Percentiles rank a stretch among this genome's conserved stretches.
phyloP scores from a whole-genome alignment of 805 yeast genomes.

The Clavispora vitiphila region DNA sequence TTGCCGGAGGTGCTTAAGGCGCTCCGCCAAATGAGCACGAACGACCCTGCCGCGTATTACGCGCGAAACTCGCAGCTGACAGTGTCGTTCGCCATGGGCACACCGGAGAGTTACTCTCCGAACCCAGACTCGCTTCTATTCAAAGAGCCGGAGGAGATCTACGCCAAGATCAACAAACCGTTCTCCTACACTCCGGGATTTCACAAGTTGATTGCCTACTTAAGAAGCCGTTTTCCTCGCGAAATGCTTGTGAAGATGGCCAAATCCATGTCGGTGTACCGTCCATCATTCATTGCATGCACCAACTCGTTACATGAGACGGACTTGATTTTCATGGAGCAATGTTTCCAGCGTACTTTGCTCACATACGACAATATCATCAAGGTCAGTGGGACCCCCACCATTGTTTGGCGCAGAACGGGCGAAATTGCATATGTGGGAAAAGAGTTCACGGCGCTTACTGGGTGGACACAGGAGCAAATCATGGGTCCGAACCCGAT shows the following conservation, averaged over 20 bases:
- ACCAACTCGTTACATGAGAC: conserved; percentile 84
- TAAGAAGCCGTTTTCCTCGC: conserved; percentile 65
- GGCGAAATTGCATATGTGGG: conserved; percentile 95
- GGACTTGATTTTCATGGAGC: conserved; percentile 92
- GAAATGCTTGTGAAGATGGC: conserved; percentile 76
- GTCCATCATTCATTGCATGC: conserved; percentile 92
- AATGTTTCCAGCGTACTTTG: conserved; percentile 88
- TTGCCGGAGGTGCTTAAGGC: conserved; percentile 34
- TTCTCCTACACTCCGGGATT: conserved; percentile 89
- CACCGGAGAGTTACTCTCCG: conserved; percentile 11
- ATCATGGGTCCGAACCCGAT: conserved; percentile 58
- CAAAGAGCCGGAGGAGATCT: conserved; percentile 73
- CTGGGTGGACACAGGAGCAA: conserved; percentile 82
- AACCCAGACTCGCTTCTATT: conserved; percentile 12
- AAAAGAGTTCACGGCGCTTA: conserved; percentile 83
- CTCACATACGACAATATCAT: conserved; percentile 85
- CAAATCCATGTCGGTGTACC: conserved; percentile 78
- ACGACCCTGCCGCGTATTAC: conserved; percentile 38
- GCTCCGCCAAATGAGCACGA: conserved; percentile 33
- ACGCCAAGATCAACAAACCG: conserved; percentile 68
- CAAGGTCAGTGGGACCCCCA: conserved; percentile 84
- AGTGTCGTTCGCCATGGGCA: conserved; percentile 46
- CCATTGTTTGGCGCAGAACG: conserved; percentile 91
- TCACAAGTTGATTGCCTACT: conserved; percentile 71
- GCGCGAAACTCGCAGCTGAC: conserved; percentile 36